A percentile compares a stretch with the other conserved stretches of the same genome.
Conservation (phyloP, 768 basidiomycete genomes). For the Pulveroboletus ravenelii region DNA sequence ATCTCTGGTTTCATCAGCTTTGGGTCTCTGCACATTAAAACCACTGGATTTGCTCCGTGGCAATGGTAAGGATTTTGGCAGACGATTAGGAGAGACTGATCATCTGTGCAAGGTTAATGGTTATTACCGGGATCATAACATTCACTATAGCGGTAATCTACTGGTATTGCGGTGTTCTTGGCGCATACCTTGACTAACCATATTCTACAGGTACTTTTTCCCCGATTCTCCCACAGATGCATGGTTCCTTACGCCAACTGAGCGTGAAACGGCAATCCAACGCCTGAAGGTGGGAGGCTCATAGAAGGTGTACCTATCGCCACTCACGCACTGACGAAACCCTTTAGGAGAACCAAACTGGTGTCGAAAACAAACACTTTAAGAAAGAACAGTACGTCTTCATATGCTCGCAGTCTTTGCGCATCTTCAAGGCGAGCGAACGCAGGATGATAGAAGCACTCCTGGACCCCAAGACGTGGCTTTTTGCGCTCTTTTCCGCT, state of each 20-base stretch:
- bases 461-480: constrained; percentile 67
- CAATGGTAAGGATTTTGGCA: constrained; percentile 47
- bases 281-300: constrained; percentile 51
- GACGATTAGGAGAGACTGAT: neutral
- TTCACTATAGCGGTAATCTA: constrained; percentile 47
- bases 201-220: constrained; percentile 50
- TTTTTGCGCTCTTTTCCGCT: constrained; percentile 65
- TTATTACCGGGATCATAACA: constrained; percentile 62
- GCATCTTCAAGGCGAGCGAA: neutral
- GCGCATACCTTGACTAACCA: neutral
- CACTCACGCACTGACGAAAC: neutral
- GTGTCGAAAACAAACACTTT: constrained; percentile 77
- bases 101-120: constrained; percentile 49
- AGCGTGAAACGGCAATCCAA: constrained; percentile 57
- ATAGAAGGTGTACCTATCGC: neutral
- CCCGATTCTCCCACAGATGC: constrained; percentile 73
- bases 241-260: constrained; percentile 66
- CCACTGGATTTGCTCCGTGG: constrained; percentile 58
- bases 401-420: neutral
- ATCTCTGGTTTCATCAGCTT: constrained; percentile 67
- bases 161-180: constrained; percentile 37
- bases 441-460: constrained; percentile 65
- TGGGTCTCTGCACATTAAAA: constrained; percentile 59
- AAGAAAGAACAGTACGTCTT: constrained; percentile 69
- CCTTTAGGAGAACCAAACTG: constrained; percentile 65